phyloP scores from a whole-genome alignment of 2,329 filamentous ascomycete genomes.

The Aspergillus intermedius region DNA sequence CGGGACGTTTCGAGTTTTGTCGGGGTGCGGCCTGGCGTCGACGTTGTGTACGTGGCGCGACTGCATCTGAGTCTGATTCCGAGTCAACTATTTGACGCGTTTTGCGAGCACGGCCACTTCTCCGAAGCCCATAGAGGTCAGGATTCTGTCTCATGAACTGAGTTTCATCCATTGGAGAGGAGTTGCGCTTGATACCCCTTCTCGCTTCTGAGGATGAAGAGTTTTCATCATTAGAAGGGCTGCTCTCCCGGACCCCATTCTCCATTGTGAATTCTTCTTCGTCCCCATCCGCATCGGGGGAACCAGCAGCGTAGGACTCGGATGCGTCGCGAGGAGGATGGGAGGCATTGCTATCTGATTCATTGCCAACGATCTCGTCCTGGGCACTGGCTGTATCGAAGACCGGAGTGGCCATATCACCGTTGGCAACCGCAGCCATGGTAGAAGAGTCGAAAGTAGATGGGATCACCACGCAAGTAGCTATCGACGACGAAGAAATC shows the following conservation, averaged over 20 bases:
- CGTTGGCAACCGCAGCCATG: slow-evolving; percentile 30
- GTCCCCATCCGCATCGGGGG: slow-evolving; percentile 36
- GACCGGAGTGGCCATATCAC: slow-evolving; percentile 21
- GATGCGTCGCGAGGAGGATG: slow-evolving; percentile 38
- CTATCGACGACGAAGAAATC: slow-evolving; percentile 30
- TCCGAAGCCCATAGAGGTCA: slow-evolving; percentile 85
- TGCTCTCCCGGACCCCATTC: slow-evolving; percentile 49
- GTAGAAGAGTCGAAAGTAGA: slow-evolving; percentile 30
- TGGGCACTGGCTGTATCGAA: slow-evolving; percentile 20
- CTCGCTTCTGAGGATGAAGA: slow-evolving; percentile 67
- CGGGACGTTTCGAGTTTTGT: slow-evolving; percentile 45
- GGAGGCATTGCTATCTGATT: slow-evolving; percentile 59
- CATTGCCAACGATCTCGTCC: slow-evolving; percentile 41
- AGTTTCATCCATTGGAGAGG: slow-evolving; percentile 60
- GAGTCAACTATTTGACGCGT: slow-evolving; percentile 55
- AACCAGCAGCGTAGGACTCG: slow-evolving; percentile 34
- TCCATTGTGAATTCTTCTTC: slow-evolving; percentile 70
- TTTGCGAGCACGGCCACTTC: slow-evolving; percentile 68
- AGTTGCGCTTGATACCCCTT: slow-evolving; percentile 67
- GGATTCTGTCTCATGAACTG: slow-evolving; percentile 86
- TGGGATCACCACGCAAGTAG: slow-evolving; percentile 42
- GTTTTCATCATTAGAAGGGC: slow-evolving; percentile 50
- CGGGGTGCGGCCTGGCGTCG: slow-evolving; percentile 49
- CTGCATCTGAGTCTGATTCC: slow-evolving; percentile 67
- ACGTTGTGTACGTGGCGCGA: slow-evolving; percentile 41